These are phyloP conservation scores for Trichoderma aggressivum DNA, from an alignment of 2,329 filamentous ascomycete species.

Conservation along the genomic window DNA sequence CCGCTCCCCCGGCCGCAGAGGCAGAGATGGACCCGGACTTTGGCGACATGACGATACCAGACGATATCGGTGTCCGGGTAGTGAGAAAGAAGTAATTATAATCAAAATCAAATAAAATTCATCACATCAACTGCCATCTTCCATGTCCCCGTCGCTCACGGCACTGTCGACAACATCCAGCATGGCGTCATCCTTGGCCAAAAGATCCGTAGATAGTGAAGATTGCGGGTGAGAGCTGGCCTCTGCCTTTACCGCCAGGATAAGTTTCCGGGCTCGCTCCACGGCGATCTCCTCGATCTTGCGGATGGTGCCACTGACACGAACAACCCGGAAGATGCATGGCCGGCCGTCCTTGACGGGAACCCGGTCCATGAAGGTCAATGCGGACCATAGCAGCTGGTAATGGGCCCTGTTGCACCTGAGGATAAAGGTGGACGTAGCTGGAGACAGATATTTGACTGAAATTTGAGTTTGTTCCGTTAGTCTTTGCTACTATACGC, in stretches of 20 bases:
- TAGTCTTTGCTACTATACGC: neutral
- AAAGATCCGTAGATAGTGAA: constrained; percentile 21
- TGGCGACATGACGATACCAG: constrained; percentile 49
- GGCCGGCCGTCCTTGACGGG: constrained; percentile 57
- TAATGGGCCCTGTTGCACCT: constrained; percentile 79
- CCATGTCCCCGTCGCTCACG: constrained; percentile 41
- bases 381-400: constrained; percentile 82
- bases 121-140: constrained; percentile 42
- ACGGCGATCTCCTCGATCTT: constrained; percentile 91
- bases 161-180: constrained; percentile 45
- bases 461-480: neutral
- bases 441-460: constrained; percentile 90
- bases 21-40: constrained; percentile 44
- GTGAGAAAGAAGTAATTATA: constrained; percentile 55
- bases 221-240: constrained; percentile 20
- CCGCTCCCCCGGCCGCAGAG: constrained; percentile 23
- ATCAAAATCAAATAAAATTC: constrained; percentile 28
- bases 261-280: constrained; percentile 66
- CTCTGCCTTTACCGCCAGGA: constrained; percentile 60
- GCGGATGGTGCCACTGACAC: constrained; percentile 88
- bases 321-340: constrained; percentile 79
- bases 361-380: constrained; percentile 74
- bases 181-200: constrained; percentile 35
- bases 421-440: constrained; percentile 93
- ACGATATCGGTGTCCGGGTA: constrained; percentile 68